Conservation (phyloP, 768 basidiomycete genomes). For the Gyrodon lividus region DNA sequence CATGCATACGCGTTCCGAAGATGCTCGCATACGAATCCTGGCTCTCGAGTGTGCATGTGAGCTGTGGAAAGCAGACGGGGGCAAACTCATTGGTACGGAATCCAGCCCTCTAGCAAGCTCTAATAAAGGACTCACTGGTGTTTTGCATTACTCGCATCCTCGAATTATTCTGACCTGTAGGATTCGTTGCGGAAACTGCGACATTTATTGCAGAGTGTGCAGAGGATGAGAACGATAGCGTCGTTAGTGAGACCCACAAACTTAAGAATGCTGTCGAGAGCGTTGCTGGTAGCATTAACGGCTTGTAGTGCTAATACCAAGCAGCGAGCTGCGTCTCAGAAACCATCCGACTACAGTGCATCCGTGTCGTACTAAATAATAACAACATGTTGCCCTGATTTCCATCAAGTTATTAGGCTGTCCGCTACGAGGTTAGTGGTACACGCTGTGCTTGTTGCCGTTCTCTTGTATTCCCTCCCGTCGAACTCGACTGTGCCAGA, state of each 20-base stretch:
- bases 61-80: constrained; percentile 78
- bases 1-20: constrained; percentile 88
- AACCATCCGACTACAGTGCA: no score
- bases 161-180: constrained; percentile 34
- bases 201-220: constrained; percentile 86
- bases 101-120: neutral
- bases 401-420: no score
- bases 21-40: constrained; percentile 61
- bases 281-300: constrained; percentile 58
- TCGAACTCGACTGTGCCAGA: no score
- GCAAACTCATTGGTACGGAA: constrained; percentile 66
- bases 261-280: constrained; percentile 72
- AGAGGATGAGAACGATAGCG: constrained; percentile 85
- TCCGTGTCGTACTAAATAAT: no score
- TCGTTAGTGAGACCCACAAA: constrained; percentile 65
- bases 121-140: neutral
- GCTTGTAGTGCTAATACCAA: constrained; percentile 25
- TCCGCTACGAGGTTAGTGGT: no score
- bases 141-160: no score
- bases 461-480: no score
- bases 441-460: no score
- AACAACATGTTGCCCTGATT: no score
- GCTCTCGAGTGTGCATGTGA: constrained; percentile 66
- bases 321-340: neutral
- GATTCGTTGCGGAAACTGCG: constrained; percentile 76